Evolutionary conservation across 805 yeast genomes (phyloP).

Genomic region (Yamadazyma tumulicola): DNA sequence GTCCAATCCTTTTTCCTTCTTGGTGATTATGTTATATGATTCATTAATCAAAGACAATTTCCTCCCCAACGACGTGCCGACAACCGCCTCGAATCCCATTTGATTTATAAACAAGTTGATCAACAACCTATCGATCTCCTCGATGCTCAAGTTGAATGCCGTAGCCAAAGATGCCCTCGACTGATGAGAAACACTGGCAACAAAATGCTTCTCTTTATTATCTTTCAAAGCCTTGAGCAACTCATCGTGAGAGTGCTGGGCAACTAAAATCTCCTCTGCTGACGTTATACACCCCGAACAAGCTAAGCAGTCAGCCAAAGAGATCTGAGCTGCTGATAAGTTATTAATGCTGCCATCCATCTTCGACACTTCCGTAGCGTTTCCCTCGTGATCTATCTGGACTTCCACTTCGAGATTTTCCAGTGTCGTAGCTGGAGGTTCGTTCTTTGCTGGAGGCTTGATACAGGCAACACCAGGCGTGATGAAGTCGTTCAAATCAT

Average conservation of each 20-base stretch:
- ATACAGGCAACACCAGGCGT: conserved; percentile 93
- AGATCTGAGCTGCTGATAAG: conserved; percentile 79
- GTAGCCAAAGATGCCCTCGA: conserved; percentile 77
- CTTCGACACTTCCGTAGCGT: conserved; percentile 65
- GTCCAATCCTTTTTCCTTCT: conserved; percentile 19
- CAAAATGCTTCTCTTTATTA: conserved; percentile 44
- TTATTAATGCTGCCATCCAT: conserved; percentile 50
- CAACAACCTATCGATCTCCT: conserved; percentile 58
- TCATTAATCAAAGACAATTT: conserved; percentile 53
- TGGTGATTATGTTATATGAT: conserved; percentile 44
- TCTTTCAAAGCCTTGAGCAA: conserved; percentile 54
- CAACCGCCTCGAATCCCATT: conserved; percentile 69
- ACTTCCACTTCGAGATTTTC: conserved; percentile 46
- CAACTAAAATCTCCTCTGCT: conserved; percentile 91
- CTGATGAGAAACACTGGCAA: conserved; percentile 82
- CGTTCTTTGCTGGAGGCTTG: conserved; percentile 50
- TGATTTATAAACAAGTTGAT: conserved; percentile 52
- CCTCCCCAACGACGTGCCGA: conserved; percentile 84
- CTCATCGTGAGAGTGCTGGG: conserved; percentile 85
- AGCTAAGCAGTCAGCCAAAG: conserved; percentile 89
- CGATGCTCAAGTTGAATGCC: conserved; percentile 53
- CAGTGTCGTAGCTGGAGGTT: conserved; percentile 22
- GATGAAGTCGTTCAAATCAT: conserved; percentile 91
- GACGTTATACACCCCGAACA: conserved; percentile 97
- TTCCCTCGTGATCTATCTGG: conserved; percentile 55